These are phyloP conservation scores for Chamaecyparis obtusa DNA, from an alignment of 75 land plant species.

Conservation along the genomic window DNA sequence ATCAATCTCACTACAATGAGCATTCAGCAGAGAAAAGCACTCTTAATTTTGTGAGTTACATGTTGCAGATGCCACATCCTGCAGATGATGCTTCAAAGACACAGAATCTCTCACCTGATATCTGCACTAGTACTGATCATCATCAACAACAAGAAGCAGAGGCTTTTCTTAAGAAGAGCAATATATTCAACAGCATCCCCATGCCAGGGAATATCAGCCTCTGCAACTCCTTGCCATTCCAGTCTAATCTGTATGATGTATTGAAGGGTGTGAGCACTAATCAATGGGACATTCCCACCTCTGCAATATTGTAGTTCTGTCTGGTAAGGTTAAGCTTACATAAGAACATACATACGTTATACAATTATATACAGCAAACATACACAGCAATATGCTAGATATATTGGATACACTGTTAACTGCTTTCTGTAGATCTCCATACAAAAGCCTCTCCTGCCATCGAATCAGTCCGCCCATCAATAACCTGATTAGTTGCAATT, in stretches of 20 bases:
- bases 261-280: not conserved
- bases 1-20: not conserved
- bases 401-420: not conserved
- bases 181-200: not conserved
- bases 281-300: constrained; percentile 3
- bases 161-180: constrained; percentile 4
- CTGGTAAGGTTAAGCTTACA: not conserved
- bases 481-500: not conserved
- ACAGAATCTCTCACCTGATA: not conserved
- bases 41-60: constrained; percentile 3
- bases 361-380: not conserved
- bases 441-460: not conserved
- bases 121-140: not conserved
- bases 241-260: constrained; percentile 6
- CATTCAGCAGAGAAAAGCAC: not conserved
- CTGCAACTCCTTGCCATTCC: not conserved
- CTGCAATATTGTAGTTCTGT: not conserved
- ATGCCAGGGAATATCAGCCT: not conserved
- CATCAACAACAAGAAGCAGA: constrained; percentile 1
- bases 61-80: not conserved
- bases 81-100: not conserved
- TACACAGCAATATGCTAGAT: not conserved
- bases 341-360: not conserved
- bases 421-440: not conserved
- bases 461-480: no score